phyloP scores from a whole-genome alignment of 192 early-diverging fungal genomes.

The Phycomyces nitens region DNA sequence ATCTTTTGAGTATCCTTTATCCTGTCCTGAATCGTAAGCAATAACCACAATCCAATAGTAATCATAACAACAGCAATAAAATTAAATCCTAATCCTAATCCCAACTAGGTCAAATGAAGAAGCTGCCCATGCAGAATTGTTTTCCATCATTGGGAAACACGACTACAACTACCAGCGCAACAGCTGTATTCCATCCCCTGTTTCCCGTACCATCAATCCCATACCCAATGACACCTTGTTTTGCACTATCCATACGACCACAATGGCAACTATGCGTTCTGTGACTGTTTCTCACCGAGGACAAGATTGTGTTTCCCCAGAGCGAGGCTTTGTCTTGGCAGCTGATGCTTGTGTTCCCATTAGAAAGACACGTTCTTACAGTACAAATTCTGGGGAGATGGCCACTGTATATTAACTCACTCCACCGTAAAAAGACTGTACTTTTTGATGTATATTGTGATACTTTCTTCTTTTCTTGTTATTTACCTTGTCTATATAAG shows the following conservation, averaged over 20 bases:
- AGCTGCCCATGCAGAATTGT: background rate
- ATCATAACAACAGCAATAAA: background rate
- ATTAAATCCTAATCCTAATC: background rate
- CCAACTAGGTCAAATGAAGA: background rate
- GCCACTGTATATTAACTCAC: conserved; percentile 1
- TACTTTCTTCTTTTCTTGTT: background rate
- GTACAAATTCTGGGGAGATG: background rate
- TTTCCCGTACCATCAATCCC: background rate
- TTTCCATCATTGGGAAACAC: background rate
- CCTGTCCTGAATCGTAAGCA: background rate
- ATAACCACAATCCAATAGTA: too few species aligned
- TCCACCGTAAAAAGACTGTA: background rate
- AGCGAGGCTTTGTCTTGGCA: background rate
- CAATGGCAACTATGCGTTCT: background rate
- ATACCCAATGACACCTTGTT: background rate
- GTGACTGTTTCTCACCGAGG: background rate
- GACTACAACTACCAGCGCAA: background rate
- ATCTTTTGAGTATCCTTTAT: background rate
- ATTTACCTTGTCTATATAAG: background rate
- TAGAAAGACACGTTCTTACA: background rate
- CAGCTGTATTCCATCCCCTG: background rate
- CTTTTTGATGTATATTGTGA: background rate
- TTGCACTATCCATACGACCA: background rate
- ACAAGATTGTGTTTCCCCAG: background rate
- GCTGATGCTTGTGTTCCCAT: background rate